Evolutionary conservation across 208 protist species (phyloP).

Genomic region (Jaenimonas drosophilae): DNA sequence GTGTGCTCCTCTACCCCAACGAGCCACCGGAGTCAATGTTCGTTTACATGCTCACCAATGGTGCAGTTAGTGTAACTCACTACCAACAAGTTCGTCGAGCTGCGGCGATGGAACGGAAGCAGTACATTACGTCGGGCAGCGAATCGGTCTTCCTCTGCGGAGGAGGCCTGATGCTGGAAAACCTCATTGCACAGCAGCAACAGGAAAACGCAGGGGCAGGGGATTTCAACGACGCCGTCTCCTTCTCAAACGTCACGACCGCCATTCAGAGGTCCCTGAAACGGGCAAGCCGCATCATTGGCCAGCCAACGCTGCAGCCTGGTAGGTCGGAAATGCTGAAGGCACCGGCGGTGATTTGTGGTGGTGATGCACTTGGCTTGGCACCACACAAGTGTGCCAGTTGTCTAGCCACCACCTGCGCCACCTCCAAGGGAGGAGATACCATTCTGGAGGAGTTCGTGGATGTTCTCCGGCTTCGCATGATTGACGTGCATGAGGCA

Average conservation of each 20-base stretch:
- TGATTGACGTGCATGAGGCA: conserved; percentile 48
- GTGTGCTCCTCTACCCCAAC: conserved; percentile 52
- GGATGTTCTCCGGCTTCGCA: conserved; percentile 54
- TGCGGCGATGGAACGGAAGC: conserved; percentile 21
- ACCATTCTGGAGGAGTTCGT: conserved; percentile 17
- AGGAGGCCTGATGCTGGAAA: conserved; percentile 12
- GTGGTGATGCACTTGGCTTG: conserved; percentile 55
- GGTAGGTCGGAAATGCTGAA: conserved; percentile 40
- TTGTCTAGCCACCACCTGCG: conserved; percentile 24
- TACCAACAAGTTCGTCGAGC: conserved; percentile 43
- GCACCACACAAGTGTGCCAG: conserved; percentile 48
- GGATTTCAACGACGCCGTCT: conserved; percentile 26
- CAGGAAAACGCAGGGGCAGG: neutral
- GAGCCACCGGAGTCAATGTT: conserved; percentile 64
- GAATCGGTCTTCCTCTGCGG: conserved; percentile 54
- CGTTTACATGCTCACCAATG: conserved; percentile 62
- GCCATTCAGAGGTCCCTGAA: conserved; percentile 58
- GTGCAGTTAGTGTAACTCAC: conserved; percentile 41
- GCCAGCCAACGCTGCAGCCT: conserved; percentile 64
- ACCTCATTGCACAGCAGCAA: neutral
- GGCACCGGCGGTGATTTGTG: conserved; percentile 53
- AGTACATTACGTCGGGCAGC: conserved; percentile 63
- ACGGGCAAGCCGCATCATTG: conserved; percentile 48
- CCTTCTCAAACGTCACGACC: conserved; percentile 57
- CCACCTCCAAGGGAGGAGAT: conserved; percentile 5